Percentiles rank a stretch among this genome's conserved stretches.
Evolutionary conservation across 441 rosid species (phyloP).

Genomic region (Populus hybrid): DNA sequence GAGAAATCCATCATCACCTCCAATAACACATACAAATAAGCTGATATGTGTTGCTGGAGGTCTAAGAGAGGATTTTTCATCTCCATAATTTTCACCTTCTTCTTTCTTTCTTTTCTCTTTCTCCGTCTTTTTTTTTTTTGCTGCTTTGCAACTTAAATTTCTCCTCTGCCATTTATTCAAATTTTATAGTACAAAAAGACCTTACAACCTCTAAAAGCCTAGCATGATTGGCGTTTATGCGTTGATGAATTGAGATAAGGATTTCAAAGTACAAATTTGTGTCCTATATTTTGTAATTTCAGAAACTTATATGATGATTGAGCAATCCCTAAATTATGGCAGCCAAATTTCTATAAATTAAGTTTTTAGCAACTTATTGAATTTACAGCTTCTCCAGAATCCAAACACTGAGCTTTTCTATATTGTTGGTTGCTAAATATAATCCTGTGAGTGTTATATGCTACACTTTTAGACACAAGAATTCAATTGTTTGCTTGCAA

Average conservation of each 20-base stretch:
- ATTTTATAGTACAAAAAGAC: background rate
- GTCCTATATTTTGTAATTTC: background rate
- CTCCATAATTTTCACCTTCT: background rate
- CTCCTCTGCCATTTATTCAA: background rate
- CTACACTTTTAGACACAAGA: background rate
- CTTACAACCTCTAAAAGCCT: background rate
- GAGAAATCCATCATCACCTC: background rate
- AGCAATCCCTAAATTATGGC: background rate
- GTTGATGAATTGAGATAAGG: background rate
- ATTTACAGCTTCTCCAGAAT: background rate
- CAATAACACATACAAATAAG: background rate
- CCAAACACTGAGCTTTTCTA: background rate
- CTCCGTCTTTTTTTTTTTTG: no score
- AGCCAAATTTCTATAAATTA: background rate
- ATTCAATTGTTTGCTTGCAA: background rate
- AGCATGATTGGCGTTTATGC: background rate
- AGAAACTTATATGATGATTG: background rate
- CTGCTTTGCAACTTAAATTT: background rate
- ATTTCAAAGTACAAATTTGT: background rate
- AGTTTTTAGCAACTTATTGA: background rate
- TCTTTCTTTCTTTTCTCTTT: no score
- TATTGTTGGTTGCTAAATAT: background rate
- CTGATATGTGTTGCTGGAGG: background rate
- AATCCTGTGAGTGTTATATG: background rate
- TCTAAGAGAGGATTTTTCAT: background rate